Percentiles rank a stretch among this genome's conserved stretches.
These are phyloP conservation scores for Glomus cerebriforme DNA, from an alignment of 192 early-diverging fungal species.

Conservation along the genomic window DNA sequence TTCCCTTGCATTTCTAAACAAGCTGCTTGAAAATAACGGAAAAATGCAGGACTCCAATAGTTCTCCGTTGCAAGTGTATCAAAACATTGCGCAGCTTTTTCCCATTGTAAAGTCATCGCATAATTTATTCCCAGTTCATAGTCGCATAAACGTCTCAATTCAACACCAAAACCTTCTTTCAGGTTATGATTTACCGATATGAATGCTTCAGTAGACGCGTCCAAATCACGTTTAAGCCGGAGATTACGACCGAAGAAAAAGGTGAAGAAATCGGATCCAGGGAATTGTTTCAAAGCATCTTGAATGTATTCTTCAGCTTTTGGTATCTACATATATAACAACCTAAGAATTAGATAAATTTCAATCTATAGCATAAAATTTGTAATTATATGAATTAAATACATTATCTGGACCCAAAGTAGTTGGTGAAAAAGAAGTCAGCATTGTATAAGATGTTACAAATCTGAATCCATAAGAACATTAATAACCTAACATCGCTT, in stretches of 20 bases:
- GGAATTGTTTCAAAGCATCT: conserved; percentile 47
- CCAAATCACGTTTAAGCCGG: conserved; percentile 50
- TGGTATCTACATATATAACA: conserved; percentile 22
- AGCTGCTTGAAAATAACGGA: conserved; percentile 47
- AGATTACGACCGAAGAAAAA: conserved; percentile 51
- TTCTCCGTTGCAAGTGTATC: conserved; percentile 42
- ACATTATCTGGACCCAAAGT: conserved; percentile 46
- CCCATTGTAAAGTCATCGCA: conserved; percentile 49
- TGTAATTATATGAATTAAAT: conserved; percentile 6
- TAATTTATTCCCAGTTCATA: conserved; percentile 53
- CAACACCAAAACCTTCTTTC: conserved; percentile 39
- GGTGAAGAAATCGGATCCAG: conserved; percentile 53
- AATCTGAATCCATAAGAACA: conserved; percentile 3
- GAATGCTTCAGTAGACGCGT: conserved; percentile 49
- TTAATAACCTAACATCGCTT: neutral
- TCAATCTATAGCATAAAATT: conserved; percentile 8
- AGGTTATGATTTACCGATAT: conserved; percentile 41
- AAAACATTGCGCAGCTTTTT: conserved; percentile 40
- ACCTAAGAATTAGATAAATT: neutral
- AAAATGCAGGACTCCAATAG: conserved; percentile 53
- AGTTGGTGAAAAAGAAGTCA: conserved; percentile 51
- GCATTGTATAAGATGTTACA: conserved; percentile 49
- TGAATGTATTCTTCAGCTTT: conserved; percentile 47
- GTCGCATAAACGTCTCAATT: conserved; percentile 42
- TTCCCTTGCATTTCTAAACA: conserved; percentile 56